Conservation (phyloP, 2,329 filamentous ascomycete species). For the Clathrospora elynae region DNA sequence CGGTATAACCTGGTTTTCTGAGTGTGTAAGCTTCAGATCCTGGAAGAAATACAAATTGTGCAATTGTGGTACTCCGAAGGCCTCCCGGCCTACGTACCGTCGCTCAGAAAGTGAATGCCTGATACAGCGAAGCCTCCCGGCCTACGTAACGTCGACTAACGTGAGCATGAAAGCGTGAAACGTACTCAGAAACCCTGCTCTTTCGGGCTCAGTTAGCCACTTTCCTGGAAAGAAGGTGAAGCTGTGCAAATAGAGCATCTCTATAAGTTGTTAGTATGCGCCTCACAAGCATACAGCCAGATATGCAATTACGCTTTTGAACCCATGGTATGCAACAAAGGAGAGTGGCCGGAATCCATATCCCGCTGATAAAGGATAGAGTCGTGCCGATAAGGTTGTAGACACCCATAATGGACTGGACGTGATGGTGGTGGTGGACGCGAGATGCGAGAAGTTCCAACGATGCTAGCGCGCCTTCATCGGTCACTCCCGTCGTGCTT, state of each 20-base stretch:
- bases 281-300: not conserved
- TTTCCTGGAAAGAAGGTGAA: constrained; percentile 44
- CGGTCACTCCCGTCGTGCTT: too few relatives aligned
- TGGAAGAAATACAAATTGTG: too few relatives aligned
- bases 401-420: constrained; percentile 26
- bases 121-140: too few relatives aligned
- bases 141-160: too few relatives aligned
- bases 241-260: constrained; percentile 47
- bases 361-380: constrained; percentile 36
- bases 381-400: constrained; percentile 26
- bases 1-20: constrained; percentile 84
- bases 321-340: constrained; percentile 46
- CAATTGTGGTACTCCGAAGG: too few relatives aligned
- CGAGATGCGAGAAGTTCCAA: not conserved
- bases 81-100: too few relatives aligned
- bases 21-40: constrained; percentile 26
- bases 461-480: too few relatives aligned
- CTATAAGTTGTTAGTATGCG: constrained; percentile 16
- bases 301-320: constrained; percentile 35
- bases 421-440: constrained; percentile 8
- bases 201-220: constrained; percentile 45
- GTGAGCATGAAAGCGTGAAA: too few relatives aligned
- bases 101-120: too few relatives aligned
- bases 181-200: constrained; percentile 45
- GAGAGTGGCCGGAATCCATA: constrained; percentile 44